These are phyloP conservation scores for Nakataea oryzae DNA, from an alignment of 2,329 filamentous ascomycete species.

Conservation along the genomic window DNA sequence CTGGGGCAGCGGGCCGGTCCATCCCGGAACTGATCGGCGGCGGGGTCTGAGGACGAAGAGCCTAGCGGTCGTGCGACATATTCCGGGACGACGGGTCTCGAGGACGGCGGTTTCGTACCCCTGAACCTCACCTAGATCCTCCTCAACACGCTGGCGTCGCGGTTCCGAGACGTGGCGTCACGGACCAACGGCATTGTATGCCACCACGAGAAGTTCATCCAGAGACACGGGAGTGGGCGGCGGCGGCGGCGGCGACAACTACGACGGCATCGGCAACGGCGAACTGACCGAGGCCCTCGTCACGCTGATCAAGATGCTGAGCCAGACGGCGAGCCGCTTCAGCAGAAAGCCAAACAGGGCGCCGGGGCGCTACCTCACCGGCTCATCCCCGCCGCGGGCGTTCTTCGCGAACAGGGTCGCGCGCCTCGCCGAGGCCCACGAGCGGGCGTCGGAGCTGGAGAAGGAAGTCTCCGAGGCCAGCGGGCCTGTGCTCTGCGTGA, in stretches of 20 bases:
- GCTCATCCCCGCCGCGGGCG: background rate
- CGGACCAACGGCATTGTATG: background rate
- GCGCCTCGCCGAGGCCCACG: background rate
- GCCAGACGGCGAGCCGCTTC: background rate
- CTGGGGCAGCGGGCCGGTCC: too few relatives aligned
- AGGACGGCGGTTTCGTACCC: background rate
- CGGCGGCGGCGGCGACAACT: too few relatives aligned
- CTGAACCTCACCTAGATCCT: background rate
- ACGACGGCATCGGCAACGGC: too few relatives aligned
- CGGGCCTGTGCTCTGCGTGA: background rate
- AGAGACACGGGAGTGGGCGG: background rate
- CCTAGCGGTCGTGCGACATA: background rate
- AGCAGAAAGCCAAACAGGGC: background rate
- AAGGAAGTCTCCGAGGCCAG: background rate
- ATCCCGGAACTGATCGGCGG: background rate
- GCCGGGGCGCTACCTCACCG: background rate
- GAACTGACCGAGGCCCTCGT: background rate
- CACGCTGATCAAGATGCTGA: background rate
- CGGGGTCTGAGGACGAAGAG: too few relatives aligned
- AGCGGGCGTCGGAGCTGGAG: background rate
- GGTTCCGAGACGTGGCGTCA: background rate
- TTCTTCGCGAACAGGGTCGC: background rate
- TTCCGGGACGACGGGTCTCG: background rate
- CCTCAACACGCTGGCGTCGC: background rate
- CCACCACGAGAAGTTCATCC: background rate